phyloP scores from a whole-genome alignment of 2,329 filamentous ascomycete species.

The Rhynchosporium secalis region DNA sequence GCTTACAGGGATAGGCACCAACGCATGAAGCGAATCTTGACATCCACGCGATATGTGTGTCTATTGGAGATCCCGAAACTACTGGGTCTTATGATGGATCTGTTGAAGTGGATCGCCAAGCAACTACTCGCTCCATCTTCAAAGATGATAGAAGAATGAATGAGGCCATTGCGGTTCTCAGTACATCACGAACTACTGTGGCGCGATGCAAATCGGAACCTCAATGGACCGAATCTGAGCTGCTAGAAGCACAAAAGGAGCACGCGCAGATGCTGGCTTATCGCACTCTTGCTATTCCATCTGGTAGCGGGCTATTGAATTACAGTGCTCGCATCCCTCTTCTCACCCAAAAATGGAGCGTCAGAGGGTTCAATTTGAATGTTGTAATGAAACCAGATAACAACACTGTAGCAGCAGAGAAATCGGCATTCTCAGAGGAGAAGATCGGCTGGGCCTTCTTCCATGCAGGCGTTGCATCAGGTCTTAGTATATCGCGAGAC shows the following conservation, averaged over 20 bases:
- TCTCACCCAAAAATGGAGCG: slow-evolving; percentile 86
- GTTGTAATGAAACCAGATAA: slow-evolving; percentile 91
- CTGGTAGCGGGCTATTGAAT: slow-evolving; percentile 83
- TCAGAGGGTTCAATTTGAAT: slow-evolving; percentile 87
- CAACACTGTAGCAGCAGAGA: slow-evolving; percentile 90
- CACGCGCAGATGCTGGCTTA: slow-evolving; percentile 83
- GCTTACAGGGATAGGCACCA: slow-evolving; percentile 47
- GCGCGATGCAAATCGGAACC: slow-evolving; percentile 75
- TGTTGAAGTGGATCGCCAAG: slow-evolving; percentile 79
- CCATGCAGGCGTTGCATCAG: slow-evolving; percentile 91
- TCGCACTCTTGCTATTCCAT: slow-evolving; percentile 83
- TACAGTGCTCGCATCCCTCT: slow-evolving; percentile 86
- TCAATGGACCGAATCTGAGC: slow-evolving; percentile 79
- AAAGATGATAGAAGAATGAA: slow-evolving; percentile 85
- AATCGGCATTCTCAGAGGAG: slow-evolving; percentile 84
- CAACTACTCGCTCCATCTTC: slow-evolving; percentile 84
- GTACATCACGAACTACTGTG: slow-evolving; percentile 76
- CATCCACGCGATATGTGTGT: slow-evolving; percentile 73
- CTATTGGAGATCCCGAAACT: slow-evolving; percentile 56
- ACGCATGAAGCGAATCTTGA: slow-evolving; percentile 71
- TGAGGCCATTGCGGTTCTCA: slow-evolving; percentile 82
- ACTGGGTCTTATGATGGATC: slow-evolving; percentile 70
- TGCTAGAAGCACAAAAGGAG: slow-evolving; percentile 89
- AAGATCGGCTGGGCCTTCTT: slow-evolving; percentile 99
- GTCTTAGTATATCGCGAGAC: slow-evolving; percentile 83